Percentiles rank a stretch among this genome's conserved stretches.
These are phyloP conservation scores for Puccinellia tenuiflora DNA, from an alignment of 176 grass and related monocot species.

Conservation along the genomic window DNA sequence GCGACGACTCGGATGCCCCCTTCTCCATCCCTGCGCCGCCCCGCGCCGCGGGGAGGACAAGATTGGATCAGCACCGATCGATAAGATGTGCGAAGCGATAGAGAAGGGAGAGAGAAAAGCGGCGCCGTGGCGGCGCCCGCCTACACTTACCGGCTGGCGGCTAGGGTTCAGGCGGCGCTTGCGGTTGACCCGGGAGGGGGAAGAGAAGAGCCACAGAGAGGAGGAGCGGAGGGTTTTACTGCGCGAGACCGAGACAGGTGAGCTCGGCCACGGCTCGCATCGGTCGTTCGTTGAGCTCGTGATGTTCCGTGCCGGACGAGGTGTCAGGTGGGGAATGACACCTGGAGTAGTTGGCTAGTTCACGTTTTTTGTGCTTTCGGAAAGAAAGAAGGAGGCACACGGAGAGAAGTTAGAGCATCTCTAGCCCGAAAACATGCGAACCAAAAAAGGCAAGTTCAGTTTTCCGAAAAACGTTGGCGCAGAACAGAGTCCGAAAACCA, in stretches of 20 bases:
- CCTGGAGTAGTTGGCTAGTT: too few species aligned
- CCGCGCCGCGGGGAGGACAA: background rate
- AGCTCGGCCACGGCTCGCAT: background rate
- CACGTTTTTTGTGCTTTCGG: too few species aligned
- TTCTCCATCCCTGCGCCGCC: constrained; percentile 59
- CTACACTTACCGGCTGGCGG: constrained; percentile 10
- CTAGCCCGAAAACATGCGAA: too few species aligned
- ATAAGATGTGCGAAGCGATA: background rate
- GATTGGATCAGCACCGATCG: constrained; percentile 1
- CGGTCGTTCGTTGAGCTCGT: too few species aligned
- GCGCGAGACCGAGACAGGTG: background rate
- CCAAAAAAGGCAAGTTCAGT: too few species aligned
- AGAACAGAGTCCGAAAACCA: too few species aligned
- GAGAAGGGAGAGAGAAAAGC: background rate
- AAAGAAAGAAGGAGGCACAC: too few species aligned
- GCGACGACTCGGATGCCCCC: constrained; percentile 38
- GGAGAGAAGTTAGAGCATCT: too few species aligned
- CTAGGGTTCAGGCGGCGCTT: constrained; percentile 42
- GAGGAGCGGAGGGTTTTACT: background rate
- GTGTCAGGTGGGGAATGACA: too few species aligned
- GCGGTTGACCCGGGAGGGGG: background rate
- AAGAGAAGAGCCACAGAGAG: background rate
- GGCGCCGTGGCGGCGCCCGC: background rate
- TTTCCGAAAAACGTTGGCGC: too few species aligned
- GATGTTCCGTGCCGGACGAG: too few species aligned